phyloP scores from a whole-genome alignment of 164 flowering plant species.

The Houttuynia cordata region DNA sequence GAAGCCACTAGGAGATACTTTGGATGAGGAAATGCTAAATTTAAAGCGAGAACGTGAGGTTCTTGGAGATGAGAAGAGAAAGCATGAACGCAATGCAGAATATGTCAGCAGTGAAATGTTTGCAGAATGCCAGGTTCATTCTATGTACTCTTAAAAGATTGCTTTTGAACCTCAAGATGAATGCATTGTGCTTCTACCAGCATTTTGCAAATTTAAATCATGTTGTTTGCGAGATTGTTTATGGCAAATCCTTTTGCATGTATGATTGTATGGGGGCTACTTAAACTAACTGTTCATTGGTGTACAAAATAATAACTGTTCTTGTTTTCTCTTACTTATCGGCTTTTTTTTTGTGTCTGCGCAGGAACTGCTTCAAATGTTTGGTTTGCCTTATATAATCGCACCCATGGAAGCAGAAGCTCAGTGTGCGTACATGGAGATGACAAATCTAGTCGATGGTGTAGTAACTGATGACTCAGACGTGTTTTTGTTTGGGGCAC shows the following conservation, averaged over 20 bases:
- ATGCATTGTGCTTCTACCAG: background rate
- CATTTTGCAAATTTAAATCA: background rate
- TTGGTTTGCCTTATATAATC: conserved; percentile 92
- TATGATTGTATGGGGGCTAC: too few relatives aligned
- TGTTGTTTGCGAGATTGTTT: too few relatives aligned
- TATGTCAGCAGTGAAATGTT: conserved; percentile 93
- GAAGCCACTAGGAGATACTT: conserved; percentile 24
- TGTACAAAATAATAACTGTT: too few relatives aligned
- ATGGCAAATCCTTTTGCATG: too few relatives aligned
- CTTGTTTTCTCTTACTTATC: too few relatives aligned
- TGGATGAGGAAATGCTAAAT: conserved; percentile 56
- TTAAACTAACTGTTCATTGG: too few relatives aligned
- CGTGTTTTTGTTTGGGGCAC: conserved; percentile 92
- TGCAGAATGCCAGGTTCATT: conserved; percentile 80
- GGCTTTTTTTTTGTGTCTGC: too few relatives aligned
- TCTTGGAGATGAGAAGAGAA: conserved; percentile 71
- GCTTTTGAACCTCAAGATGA: background rate
- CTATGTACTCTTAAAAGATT: background rate
- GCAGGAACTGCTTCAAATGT: conserved; percentile 93
- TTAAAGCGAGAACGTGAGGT: conserved; percentile 37
- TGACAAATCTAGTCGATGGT: conserved; percentile 78
- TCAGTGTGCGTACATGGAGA: conserved; percentile 91
- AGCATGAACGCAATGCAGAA: conserved; percentile 87
- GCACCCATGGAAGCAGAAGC: conserved; percentile 99
- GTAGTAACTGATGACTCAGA: conserved; percentile 98